Evolutionary conservation across 1,284 basidiomycete genomes (phyloP).

Genomic region (Ceratobasidium sp.): DNA sequence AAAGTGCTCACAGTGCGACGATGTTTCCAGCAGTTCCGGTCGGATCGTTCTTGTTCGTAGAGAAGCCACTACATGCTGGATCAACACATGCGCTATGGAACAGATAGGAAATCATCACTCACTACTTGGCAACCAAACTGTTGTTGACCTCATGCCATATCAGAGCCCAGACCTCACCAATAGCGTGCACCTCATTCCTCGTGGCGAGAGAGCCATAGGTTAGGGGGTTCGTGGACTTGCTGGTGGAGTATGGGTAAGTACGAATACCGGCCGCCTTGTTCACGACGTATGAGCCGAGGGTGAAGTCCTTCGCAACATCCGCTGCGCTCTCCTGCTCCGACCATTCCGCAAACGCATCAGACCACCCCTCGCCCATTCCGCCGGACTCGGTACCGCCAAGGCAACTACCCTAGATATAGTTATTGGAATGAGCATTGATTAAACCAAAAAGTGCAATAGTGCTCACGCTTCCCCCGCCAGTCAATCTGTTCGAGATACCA

Average conservation of each 20-base stretch:
- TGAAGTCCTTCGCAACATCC: conserved; percentile 35
- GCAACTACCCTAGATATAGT: conserved; percentile 30
- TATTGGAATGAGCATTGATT: too few species aligned
- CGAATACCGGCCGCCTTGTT: conserved; percentile 21
- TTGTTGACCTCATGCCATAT: conserved; percentile 45
- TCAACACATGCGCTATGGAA: background rate
- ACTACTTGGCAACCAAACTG: conserved; percentile 34
- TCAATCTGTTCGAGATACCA: conserved; percentile 41
- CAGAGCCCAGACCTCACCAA: conserved; percentile 47
- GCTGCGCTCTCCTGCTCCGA: conserved; percentile 45
- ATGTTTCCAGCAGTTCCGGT: conserved; percentile 46
- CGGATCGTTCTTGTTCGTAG: conserved; percentile 24
- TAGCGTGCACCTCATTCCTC: conserved; percentile 34
- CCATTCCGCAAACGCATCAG: conserved; percentile 46
- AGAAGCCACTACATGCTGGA: conserved; percentile 41
- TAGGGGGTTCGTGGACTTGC: conserved; percentile 37
- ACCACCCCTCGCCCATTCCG: conserved; percentile 49
- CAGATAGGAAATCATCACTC: background rate
- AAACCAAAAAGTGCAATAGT: too few species aligned
- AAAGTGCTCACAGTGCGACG: conserved; percentile 24
- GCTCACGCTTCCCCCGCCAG: conserved; percentile 25
- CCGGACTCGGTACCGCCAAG: conserved; percentile 44
- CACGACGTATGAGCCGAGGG: conserved; percentile 37
- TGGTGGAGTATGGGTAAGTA: conserved; percentile 42
- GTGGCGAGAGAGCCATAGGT: conserved; percentile 43